These are phyloP conservation scores for Sinapis alba DNA, from an alignment of 441 rosid species.

Conservation along the genomic window DNA sequence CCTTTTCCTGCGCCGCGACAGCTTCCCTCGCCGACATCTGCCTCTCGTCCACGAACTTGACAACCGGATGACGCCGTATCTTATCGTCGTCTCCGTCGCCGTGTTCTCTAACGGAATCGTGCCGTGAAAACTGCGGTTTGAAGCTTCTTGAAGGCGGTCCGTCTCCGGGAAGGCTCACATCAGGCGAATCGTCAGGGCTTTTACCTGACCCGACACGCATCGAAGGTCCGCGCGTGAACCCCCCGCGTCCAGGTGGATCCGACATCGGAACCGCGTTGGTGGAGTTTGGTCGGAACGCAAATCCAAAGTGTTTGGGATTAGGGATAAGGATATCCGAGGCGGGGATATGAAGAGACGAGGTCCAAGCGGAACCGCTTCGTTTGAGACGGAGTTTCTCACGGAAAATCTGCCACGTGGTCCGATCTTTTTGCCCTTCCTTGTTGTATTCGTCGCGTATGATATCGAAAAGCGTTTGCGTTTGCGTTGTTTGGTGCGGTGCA, in stretches of 20 bases:
- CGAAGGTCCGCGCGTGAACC: constrained; percentile 54
- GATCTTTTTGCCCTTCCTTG: constrained; percentile 44
- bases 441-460: constrained; percentile 70
- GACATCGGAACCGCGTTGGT: constrained; percentile 28
- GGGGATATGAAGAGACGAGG: constrained; percentile 58
- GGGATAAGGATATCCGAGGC: constrained; percentile 53
- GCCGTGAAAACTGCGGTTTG: constrained; percentile 53
- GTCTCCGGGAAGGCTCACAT: constrained; percentile 38
- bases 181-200: constrained; percentile 33
- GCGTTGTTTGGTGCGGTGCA: constrained; percentile 10
- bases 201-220: constrained; percentile 45
- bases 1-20: constrained; percentile 69
- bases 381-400: constrained; percentile 72
- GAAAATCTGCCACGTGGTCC: constrained; percentile 74
- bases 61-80: constrained; percentile 43
- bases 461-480: constrained; percentile 64
- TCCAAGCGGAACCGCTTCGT: constrained; percentile 80
- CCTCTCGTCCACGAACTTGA: constrained; percentile 67
- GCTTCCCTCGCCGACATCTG: constrained; percentile 79
- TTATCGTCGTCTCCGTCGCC: constrained; percentile 37
- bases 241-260: constrained; percentile 44
- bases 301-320: constrained; percentile 8
- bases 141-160: constrained; percentile 47
- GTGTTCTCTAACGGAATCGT: constrained; percentile 48
- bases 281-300: constrained; percentile 5